These are phyloP conservation scores for Fibroporia radiculosa DNA, from an alignment of 768 basidiomycete genomes.

Conservation along the genomic window DNA sequence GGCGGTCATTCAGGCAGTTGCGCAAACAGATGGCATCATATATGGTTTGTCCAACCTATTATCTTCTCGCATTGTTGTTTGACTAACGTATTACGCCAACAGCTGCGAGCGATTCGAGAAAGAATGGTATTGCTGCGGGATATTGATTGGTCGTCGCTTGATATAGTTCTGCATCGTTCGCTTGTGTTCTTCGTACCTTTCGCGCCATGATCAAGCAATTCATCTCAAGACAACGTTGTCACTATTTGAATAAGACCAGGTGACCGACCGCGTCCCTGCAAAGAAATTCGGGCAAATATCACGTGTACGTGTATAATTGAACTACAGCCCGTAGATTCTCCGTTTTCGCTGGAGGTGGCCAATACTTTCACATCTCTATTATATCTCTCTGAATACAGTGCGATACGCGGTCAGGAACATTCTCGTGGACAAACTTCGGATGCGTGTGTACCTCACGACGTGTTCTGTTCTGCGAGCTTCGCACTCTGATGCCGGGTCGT, in stretches of 20 bases:
- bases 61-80: slow-evolving; percentile 1
- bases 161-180: no score
- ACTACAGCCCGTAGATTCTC: not conserved
- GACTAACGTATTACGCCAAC: slow-evolving; percentile 1
- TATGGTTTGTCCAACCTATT: slow-evolving; percentile 38
- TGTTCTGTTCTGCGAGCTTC: no score
- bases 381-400: not conserved
- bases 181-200: no score
- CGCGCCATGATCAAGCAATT: no score
- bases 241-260: no score
- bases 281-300: not conserved
- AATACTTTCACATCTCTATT: not conserved
- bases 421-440: no score
- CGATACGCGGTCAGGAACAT: no score
- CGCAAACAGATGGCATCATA: slow-evolving; percentile 43
- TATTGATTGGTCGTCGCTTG: no score
- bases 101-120: slow-evolving; percentile 89
- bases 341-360: not conserved
- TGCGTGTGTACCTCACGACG: no score
- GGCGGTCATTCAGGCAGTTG: slow-evolving; percentile 67
- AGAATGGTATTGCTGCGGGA: slow-evolving; percentile 87
- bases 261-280: no score
- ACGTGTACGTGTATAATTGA: not conserved
- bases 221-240: no score
- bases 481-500: no score